These are phyloP conservation scores for Cymbopogon citratus DNA, from an alignment of 176 grass and related monocot genomes.

Conservation along the genomic window DNA sequence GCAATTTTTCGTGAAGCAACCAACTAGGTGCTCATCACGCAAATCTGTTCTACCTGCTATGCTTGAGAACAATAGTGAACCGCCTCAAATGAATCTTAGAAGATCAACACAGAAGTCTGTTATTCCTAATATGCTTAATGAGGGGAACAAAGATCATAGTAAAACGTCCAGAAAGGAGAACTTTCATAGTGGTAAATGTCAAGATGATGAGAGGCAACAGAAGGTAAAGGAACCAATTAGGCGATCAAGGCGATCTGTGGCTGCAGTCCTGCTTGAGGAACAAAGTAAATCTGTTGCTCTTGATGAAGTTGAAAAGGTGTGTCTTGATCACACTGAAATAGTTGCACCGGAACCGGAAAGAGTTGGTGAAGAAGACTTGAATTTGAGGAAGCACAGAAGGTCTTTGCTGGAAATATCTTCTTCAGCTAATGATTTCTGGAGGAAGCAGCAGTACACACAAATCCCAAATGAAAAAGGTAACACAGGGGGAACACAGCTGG, in stretches of 20 bases:
- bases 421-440: neutral
- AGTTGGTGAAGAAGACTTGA: neutral
- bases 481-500: too few relatives aligned
- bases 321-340: neutral
- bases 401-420: neutral
- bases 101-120: neutral
- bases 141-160: neutral
- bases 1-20: neutral
- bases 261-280: neutral
- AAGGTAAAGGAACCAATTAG: neutral
- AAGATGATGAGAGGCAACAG: neutral
- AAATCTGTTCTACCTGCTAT: slow-evolving; percentile 4
- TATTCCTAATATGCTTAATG: neutral
- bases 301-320: neutral
- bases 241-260: slow-evolving; percentile 9
- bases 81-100: neutral
- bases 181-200: neutral
- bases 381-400: neutral
- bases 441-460: neutral
- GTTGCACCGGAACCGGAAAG: neutral
- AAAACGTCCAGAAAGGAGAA: neutral
- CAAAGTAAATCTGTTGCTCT: neutral
- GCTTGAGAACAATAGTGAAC: neutral
- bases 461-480: neutral
- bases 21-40: slow-evolving; percentile 7